Evolutionary conservation across 2,329 filamentous ascomycete species (phyloP), one percentile per base, ranked within the genome.

Genomic region (Ceratocystis cacaofunesta): DNA sequence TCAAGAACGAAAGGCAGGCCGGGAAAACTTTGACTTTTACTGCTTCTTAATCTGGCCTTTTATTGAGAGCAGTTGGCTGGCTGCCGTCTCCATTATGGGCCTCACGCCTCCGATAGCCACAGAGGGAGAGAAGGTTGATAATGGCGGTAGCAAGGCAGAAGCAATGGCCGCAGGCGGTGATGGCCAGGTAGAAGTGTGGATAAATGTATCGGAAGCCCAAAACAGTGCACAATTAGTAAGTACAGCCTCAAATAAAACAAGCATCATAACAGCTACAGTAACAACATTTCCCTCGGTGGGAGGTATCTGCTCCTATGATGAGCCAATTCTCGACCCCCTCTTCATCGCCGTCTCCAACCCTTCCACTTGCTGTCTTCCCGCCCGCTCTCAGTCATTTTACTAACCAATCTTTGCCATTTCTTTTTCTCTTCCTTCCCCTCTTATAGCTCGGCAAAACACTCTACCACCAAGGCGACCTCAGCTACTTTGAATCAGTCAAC

Each of bases 1-100:
- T 5, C 77, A 82, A 2, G 94, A 99, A 74, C 82, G 92, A 19
- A 79, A 82, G 36, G 85, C 82, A 5, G 94, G 94, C 1, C 80
- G 92, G 46, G 94, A 99, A 75, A 97, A 96, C 71, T 99, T 89
- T 71, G 94, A 99, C 73, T 99, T 99, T 75, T 97, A 97, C 76
- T 97, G 92, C 76, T 99, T 97, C 79, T 77, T 99, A 22, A 90
- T 99, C 69, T 99, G 94, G 94, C 94, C 94, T 0, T 99, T 99
- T 70, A 92, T 97, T 69, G 94, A 99, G 75, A 88, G 92, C 0
- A 87, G 84, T 63, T 99, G 94, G 94, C 82, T 99, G 1, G 92
- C 90, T 10, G 88, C 91, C 0, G 87, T 97, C 0, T 90, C 89
- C 0, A 79, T 97, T 0, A 87, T 96, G 78, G 92, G 92, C 57